phyloP scores from a whole-genome alignment of 257 asterid species.

The Plantago elongata region DNA sequence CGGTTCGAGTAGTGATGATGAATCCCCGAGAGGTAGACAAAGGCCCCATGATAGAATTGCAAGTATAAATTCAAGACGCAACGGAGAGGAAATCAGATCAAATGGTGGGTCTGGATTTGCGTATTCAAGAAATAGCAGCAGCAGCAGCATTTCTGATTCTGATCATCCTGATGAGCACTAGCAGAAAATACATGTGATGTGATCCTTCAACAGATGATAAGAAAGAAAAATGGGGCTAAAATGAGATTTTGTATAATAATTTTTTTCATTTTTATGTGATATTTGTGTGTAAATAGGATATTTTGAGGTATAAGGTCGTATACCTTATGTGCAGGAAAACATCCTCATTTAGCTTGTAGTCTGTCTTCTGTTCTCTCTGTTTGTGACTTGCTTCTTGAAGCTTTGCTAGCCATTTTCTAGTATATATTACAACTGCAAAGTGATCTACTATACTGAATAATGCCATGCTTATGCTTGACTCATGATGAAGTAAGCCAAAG shows the following conservation, averaged over 20 bases:
- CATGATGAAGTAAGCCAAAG: no score
- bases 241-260: constrained; percentile 8
- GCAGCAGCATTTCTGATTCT: background rate
- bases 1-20: constrained; percentile 9
- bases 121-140: constrained; percentile 13
- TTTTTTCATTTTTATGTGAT: background rate
- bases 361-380: background rate
- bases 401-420: background rate
- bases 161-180: background rate
- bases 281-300: constrained; percentile 7
- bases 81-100: constrained; percentile 2
- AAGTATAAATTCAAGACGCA: constrained; percentile 7
- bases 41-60: background rate
- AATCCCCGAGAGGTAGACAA: background rate
- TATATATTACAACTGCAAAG: background rate
- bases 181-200: constrained; percentile 1
- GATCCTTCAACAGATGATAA: constrained; percentile 3
- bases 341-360: constrained; percentile 3
- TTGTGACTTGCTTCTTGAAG: background rate
- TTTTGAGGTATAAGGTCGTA: constrained; percentile 1
- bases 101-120: constrained; percentile 3
- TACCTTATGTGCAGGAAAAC: constrained; percentile 14
- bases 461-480: no score
- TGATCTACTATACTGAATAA: no score
- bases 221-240: background rate